Evolutionary conservation across 2,329 filamentous ascomycete species (phyloP), one percentile per base, ranked within the genome.

Genomic region (Claviceps humidiphila): DNA sequence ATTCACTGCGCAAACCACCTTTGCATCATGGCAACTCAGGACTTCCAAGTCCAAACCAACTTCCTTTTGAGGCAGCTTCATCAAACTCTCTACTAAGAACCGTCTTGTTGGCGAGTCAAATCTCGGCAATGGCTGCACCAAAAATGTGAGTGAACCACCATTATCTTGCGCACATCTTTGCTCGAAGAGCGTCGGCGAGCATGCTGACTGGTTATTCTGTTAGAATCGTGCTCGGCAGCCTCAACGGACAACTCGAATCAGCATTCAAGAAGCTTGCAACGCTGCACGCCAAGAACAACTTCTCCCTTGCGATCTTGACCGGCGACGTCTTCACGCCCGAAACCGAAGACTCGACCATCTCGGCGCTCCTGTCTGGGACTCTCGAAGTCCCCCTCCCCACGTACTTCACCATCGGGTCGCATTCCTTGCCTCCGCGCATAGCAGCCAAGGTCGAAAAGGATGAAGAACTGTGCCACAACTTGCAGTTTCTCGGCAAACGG

Each of bases 401-500:
- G 8, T 98, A 98, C 70, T 98, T 97, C 65, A 88, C 87, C 2
- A 75, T 95, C 55, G 89, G 87, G 58, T 82, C 74, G 40, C 75
- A 75, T 47, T 71, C 83, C n/a, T 74, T 98, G 5, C 93, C 93
- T 0, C 67, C 74, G 3, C 70, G 73, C 34, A 78, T 96, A 22
- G 73, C 85, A 20, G 79, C 86, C 61, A 89, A 82, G 64, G 76
- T 97, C 50, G 78, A 88, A 62, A 77, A 78, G 38, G 80, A 85
- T 56, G 84, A 82, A 61, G 80, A 84, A 59, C 76, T 98, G 17
- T 95, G 89, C 64, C 77, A 84, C n/a, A 97, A 98, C 64, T 78
- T 98, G 11, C 87, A 88, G 68, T 95, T 85, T 61, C 78, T 98
- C 1, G 90, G 87, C 53, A 94, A 93, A 67, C 84, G 89, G 61